Percentiles rank a stretch among this genome's conserved stretches.
Evolutionary conservation across 2,329 filamentous ascomycete genomes (phyloP).

Genomic region (Trichoderma asperellum): DNA sequence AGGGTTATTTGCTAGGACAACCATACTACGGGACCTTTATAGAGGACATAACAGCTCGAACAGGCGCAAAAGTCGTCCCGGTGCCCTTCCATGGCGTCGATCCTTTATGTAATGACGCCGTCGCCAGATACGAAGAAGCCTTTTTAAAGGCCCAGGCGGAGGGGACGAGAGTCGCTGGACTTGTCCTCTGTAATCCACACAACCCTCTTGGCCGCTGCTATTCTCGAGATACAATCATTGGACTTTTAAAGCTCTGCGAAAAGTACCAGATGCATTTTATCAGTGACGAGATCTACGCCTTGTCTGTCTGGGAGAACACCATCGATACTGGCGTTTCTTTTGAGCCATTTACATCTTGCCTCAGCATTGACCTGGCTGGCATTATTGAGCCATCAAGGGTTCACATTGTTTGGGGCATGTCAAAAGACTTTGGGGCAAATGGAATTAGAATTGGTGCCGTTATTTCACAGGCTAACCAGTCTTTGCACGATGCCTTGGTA

Average conservation of each 20-base stretch:
- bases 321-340: constrained; percentile 34
- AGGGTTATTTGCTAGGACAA: constrained; percentile 45
- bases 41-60: constrained; percentile 48
- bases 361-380: constrained; percentile 48
- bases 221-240: constrained; percentile 43
- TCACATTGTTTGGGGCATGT: constrained; percentile 54
- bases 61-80: constrained; percentile 46
- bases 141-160: constrained; percentile 43
- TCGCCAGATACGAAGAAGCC: constrained; percentile 51
- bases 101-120: constrained; percentile 47
- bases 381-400: constrained; percentile 54
- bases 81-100: constrained; percentile 51
- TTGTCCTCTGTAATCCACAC: constrained; percentile 56
- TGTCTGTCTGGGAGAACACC: constrained; percentile 53
- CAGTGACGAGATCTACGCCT: constrained; percentile 54
- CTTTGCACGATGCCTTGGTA: constrained; percentile 45
- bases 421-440: constrained; percentile 60
- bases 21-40: constrained; percentile 54
- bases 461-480: constrained; percentile 50
- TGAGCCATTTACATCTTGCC: constrained; percentile 49
- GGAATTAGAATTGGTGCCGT: constrained; percentile 56
- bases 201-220: constrained; percentile 57
- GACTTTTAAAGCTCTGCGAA: constrained; percentile 51
- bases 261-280: constrained; percentile 56
- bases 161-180: constrained; percentile 47